Percentiles rank a stretch among this genome's conserved stretches.
phyloP scores from a whole-genome alignment of 2,329 filamentous ascomycete genomes.

The Chrysoporthe austroafricana region DNA sequence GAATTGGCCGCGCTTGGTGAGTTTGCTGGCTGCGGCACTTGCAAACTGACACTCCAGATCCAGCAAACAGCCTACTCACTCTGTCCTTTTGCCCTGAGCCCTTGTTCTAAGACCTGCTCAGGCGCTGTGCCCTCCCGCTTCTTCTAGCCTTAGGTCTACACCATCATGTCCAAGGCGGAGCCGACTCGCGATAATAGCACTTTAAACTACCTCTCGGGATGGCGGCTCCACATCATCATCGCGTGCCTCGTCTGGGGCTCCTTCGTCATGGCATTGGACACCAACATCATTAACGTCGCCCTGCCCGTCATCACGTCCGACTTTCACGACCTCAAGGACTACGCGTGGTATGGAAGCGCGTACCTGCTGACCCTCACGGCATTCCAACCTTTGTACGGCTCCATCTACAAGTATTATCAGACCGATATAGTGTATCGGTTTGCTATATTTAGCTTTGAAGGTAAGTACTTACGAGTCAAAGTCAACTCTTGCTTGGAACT shows the following conservation, averaged over 20 bases:
- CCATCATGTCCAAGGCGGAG: neutral
- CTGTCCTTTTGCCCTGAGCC: neutral
- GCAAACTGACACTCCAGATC: no score
- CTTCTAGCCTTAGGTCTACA: neutral
- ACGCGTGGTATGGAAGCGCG: slow-evolving; percentile 34
- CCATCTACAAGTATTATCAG: neutral
- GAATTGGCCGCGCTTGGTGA: no score
- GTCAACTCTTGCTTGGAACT: neutral
- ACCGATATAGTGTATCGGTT: neutral
- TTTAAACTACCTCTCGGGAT: neutral
- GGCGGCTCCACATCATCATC: neutral
- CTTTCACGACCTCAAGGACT: slow-evolving; percentile 25
- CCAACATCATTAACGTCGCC: slow-evolving; percentile 31
- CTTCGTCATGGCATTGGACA: slow-evolving; percentile 30
- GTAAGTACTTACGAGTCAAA: neutral
- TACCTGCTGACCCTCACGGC: slow-evolving; percentile 37
- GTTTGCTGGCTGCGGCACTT: no score
- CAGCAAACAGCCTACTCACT: no score
- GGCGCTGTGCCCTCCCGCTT: neutral
- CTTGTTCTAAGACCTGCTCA: neutral
- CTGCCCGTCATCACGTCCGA: slow-evolving; percentile 32
- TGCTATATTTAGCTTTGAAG: neutral
- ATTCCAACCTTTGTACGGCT: slow-evolving; percentile 41
- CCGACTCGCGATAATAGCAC: neutral
- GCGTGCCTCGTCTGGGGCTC: slow-evolving; percentile 1